A percentile compares a stretch with the other conserved stretches of the same genome.
These are phyloP conservation scores for Penicillium fimorum DNA, from an alignment of 495 filamentous ascomycete genomes.

Conservation along the genomic window DNA sequence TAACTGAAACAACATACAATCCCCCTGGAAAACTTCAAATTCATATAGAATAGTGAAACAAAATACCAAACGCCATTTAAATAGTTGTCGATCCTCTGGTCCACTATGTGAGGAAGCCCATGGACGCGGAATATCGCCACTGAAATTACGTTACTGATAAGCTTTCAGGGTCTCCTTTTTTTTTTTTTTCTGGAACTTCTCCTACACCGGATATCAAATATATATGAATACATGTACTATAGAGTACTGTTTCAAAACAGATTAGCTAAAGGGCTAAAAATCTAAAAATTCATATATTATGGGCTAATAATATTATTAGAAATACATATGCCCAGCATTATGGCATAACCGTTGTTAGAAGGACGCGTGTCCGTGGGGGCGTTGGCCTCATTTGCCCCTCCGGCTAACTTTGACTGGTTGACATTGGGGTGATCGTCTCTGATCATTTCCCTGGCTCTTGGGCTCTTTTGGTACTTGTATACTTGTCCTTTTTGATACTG, in stretches of 20 bases:
- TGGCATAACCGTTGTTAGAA: neutral
- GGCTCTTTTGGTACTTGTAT: neutral
- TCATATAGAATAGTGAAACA: constrained; percentile 22
- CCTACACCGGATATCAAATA: neutral
- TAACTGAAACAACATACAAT: constrained; percentile 1
- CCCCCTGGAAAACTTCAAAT: neutral
- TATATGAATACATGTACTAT: neutral
- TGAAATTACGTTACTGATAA: constrained; percentile 12
- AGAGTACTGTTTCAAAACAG: neutral
- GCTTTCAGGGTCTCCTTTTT: constrained; percentile 15
- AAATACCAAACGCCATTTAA: neutral
- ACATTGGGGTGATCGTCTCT: constrained; percentile 26
- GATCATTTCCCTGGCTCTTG: constrained; percentile 23
- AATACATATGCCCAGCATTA: neutral
- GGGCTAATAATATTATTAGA: neutral
- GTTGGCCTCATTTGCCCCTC: constrained; percentile 19
- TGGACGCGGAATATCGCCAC: constrained; percentile 15
- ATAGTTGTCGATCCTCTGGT: constrained; percentile 27
- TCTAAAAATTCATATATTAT: neutral
- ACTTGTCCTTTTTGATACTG: constrained; percentile 6
- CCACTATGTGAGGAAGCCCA: constrained; percentile 21
- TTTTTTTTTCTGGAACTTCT: neutral
- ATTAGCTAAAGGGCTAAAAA: neutral
- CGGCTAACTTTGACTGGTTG: constrained; percentile 19
- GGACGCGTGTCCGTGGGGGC: constrained; percentile 30